Percentiles rank a stretch among this genome's conserved stretches.
phyloP scores from a whole-genome alignment of 1,284 basidiomycete species.

The Agaricales sp. region DNA sequence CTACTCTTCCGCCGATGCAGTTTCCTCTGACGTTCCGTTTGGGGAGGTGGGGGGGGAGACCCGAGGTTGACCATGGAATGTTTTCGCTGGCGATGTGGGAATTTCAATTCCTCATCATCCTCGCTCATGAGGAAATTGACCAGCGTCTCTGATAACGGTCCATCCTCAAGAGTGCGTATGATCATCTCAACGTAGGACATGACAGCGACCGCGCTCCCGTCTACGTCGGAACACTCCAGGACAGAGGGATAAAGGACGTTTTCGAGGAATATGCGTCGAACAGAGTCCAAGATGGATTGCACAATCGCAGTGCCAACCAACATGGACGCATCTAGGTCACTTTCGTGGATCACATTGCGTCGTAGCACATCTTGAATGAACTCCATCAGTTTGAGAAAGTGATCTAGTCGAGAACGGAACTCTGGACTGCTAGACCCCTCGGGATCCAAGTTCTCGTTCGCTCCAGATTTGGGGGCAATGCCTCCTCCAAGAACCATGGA shows the following conservation, averaged over 20 bases:
- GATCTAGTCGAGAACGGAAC: constrained; percentile 74
- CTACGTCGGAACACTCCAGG: constrained; percentile 84
- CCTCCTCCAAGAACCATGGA: constrained; percentile 63
- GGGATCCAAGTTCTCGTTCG: neutral
- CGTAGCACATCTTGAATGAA: constrained; percentile 86
- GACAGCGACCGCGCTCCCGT: constrained; percentile 93
- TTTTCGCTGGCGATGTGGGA: constrained; percentile 28
- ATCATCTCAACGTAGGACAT: constrained; percentile 94
- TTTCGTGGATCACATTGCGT: constrained; percentile 42
- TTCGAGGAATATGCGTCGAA: constrained; percentile 83
- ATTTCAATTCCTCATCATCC: constrained; percentile 58
- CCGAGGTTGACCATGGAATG: constrained; percentile 37
- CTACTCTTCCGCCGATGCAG: constrained; percentile 64
- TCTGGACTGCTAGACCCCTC: constrained; percentile 70
- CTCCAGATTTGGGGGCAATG: constrained; percentile 17
- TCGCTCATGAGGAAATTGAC: constrained; percentile 77
- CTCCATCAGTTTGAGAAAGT: constrained; percentile 84
- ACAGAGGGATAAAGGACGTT: constrained; percentile 92
- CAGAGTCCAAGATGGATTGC: constrained; percentile 72
- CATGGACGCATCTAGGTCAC: constrained; percentile 43
- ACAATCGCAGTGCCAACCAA: constrained; percentile 71
- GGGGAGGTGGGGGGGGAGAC: constrained; percentile 23
- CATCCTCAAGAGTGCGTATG: constrained; percentile 66
- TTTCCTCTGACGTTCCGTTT: constrained; percentile 31
- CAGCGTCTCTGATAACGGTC: constrained; percentile 60